Evolutionary conservation across 768 basidiomycete genomes (phyloP), one percentile per base, ranked within the genome.

Genomic region (Holtermannia corniformis): DNA sequence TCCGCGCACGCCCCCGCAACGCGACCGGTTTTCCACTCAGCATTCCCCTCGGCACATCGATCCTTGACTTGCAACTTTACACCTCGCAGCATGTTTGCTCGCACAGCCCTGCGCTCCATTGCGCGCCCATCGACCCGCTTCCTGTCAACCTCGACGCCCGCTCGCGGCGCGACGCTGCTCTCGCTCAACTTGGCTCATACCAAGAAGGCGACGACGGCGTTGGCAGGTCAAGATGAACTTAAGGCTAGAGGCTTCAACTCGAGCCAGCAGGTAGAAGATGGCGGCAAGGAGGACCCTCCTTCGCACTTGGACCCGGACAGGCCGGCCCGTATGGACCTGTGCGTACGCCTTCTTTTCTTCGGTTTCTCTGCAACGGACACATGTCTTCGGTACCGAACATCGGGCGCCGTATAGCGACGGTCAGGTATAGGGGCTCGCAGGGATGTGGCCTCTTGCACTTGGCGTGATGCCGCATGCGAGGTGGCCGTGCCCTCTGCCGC

Each of bases 91-190:
- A 25, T 45, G n/a, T 47, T 50, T 44, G 28, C 37, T 47, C 47
- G 23, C 20, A 45, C 28, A 26, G 24, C 55, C 1, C n/a, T 32
- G 10, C 44, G 44, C n/a, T 41, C n/a, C 21, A 41, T 47, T 11
- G 12, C 14, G 11, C 25, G 1, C 27, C 49, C 4, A 16, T 41
- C 14, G 19, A 25, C 14, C 47, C n/a, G 27, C 43, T 43, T 25
- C 32, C 40, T 26, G 28, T 46, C 51, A 37, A 41, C 16, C 27
- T 37, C 32, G 44, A 52, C 44, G 21, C 47, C 13, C 47, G 23
- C 12, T 40, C 52, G 40, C 27, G 42, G 25, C 26, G 42, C 42
- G 25, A 7, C 32, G 16, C 32, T 37, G 32, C 32, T 37, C 7
- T 37, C 32, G 32, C 32, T 37, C 32, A 37, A 37, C 32, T 16